phyloP scores from a whole-genome alignment of 306 rosid species.

The Clitoria ternatea region DNA sequence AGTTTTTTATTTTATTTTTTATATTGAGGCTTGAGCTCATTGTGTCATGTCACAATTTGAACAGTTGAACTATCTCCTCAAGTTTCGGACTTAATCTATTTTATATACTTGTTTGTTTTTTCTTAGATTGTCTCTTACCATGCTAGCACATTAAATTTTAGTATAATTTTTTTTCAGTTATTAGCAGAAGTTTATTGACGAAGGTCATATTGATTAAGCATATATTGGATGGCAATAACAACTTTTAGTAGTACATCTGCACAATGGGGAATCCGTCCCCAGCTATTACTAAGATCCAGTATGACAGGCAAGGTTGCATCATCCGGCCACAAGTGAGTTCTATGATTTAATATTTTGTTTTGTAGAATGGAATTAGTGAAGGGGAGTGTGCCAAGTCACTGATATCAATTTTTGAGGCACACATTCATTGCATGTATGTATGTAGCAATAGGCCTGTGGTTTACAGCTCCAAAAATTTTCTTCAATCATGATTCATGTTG shows the following conservation, averaged over 20 bases:
- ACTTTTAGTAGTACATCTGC: conserved; percentile 66
- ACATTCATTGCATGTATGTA: too few relatives aligned
- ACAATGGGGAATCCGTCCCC: conserved; percentile 83
- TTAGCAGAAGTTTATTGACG: not conserved
- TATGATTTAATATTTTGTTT: conserved; percentile 10
- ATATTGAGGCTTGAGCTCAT: too few relatives aligned
- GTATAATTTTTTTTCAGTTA: conserved; percentile 22
- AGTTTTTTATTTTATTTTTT: too few relatives aligned
- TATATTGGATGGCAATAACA: conserved; percentile 64
- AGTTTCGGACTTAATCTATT: not conserved
- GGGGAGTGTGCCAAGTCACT: not conserved
- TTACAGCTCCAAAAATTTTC: not conserved
- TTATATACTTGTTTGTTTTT: not conserved
- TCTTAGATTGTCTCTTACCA: not conserved
- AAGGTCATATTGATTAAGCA: conserved; percentile 4
- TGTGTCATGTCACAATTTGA: not conserved
- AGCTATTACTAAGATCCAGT: conserved; percentile 40
- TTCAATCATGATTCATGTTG: conserved; percentile 9
- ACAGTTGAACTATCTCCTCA: not conserved
- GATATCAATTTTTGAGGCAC: not conserved
- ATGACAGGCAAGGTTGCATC: conserved; percentile 41
- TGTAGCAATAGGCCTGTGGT: not conserved
- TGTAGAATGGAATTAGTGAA: not conserved
- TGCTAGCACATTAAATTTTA: not conserved
- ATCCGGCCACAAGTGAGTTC: conserved; percentile 55